These are phyloP conservation scores for Phyllostachys edulis DNA, from an alignment of 176 grass and related monocot species.

Conservation along the genomic window DNA sequence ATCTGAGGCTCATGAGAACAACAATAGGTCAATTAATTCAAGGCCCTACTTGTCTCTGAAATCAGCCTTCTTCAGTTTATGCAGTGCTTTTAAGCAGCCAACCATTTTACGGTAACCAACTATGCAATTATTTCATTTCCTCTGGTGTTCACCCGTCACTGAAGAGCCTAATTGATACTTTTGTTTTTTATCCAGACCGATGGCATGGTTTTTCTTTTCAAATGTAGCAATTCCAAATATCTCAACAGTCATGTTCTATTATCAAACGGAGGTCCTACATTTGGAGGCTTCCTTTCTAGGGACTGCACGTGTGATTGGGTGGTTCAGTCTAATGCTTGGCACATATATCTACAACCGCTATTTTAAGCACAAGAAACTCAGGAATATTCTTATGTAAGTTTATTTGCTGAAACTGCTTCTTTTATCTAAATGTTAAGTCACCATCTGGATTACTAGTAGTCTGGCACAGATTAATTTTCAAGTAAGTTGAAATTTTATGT, in stretches of 20 bases:
- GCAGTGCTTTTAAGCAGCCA: slow-evolving; percentile 58
- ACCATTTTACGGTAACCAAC: slow-evolving; percentile 56
- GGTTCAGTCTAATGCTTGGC: slow-evolving; percentile 74
- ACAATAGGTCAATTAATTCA: slow-evolving; percentile 16
- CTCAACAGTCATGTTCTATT: slow-evolving; percentile 88
- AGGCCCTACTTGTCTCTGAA: slow-evolving; percentile 48
- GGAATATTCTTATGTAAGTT: slow-evolving; percentile 76
- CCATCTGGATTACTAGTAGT: not conserved
- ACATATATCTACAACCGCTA: slow-evolving; percentile 73
- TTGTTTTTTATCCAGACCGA: slow-evolving; percentile 50
- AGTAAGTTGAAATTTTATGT: slow-evolving; percentile 2
- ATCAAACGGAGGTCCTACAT: slow-evolving; percentile 70
- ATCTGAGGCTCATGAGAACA: slow-evolving; percentile 36
- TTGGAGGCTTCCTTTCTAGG: slow-evolving; percentile 81
- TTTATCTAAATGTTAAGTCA: not conserved
- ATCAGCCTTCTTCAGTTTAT: slow-evolving; percentile 54
- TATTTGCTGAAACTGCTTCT: slow-evolving; percentile 24
- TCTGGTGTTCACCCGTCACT: slow-evolving; percentile 9
- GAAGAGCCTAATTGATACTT: slow-evolving; percentile 11
- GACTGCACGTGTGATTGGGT: slow-evolving; percentile 68
- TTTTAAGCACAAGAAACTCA: slow-evolving; percentile 67
- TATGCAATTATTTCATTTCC: slow-evolving; percentile 8
- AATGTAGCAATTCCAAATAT: slow-evolving; percentile 74
- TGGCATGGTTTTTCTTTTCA: slow-evolving; percentile 88
- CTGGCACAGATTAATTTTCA: slow-evolving; percentile 1